These are phyloP conservation scores for Trichoderma cornu-damae DNA, from an alignment of 2,329 filamentous ascomycete species.

Conservation along the genomic window DNA sequence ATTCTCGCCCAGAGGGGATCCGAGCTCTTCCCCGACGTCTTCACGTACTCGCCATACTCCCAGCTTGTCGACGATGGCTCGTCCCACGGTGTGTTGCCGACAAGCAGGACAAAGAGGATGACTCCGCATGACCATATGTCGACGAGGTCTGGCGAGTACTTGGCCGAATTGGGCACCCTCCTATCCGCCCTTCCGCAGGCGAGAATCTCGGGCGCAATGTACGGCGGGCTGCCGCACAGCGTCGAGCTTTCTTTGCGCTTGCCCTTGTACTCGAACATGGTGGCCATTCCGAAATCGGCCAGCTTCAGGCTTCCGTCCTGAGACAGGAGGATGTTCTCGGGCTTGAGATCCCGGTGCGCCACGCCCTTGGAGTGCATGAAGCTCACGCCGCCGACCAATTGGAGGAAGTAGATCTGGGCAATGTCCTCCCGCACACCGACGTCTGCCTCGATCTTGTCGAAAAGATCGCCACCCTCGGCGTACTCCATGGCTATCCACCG, in stretches of 20 bases:
- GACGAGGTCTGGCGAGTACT: constrained; percentile 72
- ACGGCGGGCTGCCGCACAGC: constrained; percentile 92
- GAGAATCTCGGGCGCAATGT: constrained; percentile 91
- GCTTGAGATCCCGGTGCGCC: constrained; percentile 85
- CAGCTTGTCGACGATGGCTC: constrained; percentile 80
- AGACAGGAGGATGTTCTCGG: constrained; percentile 90
- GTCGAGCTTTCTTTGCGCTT: constrained; percentile 76
- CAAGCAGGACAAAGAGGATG: constrained; percentile 91
- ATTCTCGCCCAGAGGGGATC: constrained; percentile 83
- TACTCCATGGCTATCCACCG: constrained; percentile 98
- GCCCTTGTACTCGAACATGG: constrained; percentile 86
- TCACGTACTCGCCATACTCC: constrained; percentile 84
- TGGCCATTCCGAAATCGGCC: constrained; percentile 93
- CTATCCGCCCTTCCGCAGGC: constrained; percentile 46
- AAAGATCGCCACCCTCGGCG: constrained; percentile 90
- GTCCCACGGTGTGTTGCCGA: constrained; percentile 97
- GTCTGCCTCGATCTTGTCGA: constrained; percentile 99
- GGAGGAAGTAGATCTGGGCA: constrained; percentile 92
- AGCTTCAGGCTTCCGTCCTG: constrained; percentile 83
- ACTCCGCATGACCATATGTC: constrained; percentile 98
- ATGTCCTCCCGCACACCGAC: constrained; percentile 92
- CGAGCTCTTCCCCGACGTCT: constrained; percentile 70
- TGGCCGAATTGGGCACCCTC: constrained; percentile 44
- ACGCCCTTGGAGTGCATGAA: constrained; percentile 97
- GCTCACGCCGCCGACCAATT: constrained; percentile 82